These are phyloP conservation scores for Circinella umbellata DNA, from an alignment of 371 early-diverging fungal species.

Conservation along the genomic window DNA sequence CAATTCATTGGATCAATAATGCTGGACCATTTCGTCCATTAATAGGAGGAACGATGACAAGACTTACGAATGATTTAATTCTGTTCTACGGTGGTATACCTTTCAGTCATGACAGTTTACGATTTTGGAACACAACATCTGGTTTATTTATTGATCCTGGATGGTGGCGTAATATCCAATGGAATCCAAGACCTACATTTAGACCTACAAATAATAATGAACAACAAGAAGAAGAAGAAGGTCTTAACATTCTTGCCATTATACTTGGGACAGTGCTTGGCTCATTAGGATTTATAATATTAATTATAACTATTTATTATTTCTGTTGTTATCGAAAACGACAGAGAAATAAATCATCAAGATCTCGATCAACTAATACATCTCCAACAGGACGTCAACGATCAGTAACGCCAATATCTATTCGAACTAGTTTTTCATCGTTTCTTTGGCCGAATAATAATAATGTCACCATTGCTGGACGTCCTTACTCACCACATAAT, in stretches of 20 bases:
- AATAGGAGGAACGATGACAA: conserved; percentile 17
- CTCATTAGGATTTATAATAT: not conserved
- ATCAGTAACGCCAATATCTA: not conserved
- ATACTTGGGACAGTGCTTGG: conserved; percentile 20
- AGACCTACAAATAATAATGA: not conserved
- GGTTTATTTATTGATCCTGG: conserved; percentile 6
- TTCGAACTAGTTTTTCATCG: not conserved
- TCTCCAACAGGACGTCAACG: not conserved
- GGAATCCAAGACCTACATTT: not conserved
- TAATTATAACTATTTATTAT: not conserved
- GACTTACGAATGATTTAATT: conserved; percentile 11
- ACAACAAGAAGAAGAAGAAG: too few relatives aligned
- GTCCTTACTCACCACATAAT: not conserved
- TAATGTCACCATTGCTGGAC: not conserved
- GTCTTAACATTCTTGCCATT: conserved; percentile 2
- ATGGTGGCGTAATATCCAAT: conserved; percentile 17
- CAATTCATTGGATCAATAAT: conserved; percentile 2
- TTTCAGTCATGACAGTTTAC: conserved; percentile 17
- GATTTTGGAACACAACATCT: conserved; percentile 15
- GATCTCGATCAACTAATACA: not conserved
- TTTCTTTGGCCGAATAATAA: not conserved
- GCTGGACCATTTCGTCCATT: conserved; percentile 13
- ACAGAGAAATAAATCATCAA: conserved; percentile 1
- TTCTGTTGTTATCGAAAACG: conserved; percentile 7
- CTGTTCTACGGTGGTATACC: conserved; percentile 23